phyloP scores from a whole-genome alignment of 2,329 filamentous ascomycete genomes.

The Hypomyces rosellus region DNA sequence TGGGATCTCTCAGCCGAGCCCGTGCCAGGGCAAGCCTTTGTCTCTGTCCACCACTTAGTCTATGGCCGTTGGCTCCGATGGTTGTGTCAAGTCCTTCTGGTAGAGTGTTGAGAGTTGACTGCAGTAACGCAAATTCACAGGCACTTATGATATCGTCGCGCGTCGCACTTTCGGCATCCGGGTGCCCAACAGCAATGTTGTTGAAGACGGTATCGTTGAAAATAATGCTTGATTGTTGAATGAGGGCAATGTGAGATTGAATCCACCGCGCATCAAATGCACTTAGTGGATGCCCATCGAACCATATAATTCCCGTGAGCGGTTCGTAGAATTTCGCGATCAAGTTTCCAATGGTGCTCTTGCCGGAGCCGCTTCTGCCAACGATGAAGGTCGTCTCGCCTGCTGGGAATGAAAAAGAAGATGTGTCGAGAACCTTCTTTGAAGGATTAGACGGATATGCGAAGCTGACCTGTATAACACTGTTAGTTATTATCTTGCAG shows the following conservation, averaged over 20 bases:
- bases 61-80: slow-evolving; percentile 62
- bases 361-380: slow-evolving; percentile 83
- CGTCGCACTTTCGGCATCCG: slow-evolving; percentile 40
- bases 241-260: slow-evolving; percentile 66
- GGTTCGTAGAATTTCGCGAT: slow-evolving; percentile 72
- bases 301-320: slow-evolving; percentile 53
- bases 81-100: slow-evolving; percentile 65
- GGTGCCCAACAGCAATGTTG: slow-evolving; percentile 70
- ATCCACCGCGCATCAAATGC: slow-evolving; percentile 65
- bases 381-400: slow-evolving; percentile 74
- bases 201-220: slow-evolving; percentile 74
- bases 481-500: slow-evolving; percentile 12
- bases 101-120: slow-evolving; percentile 59
- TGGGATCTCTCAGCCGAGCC: slow-evolving; percentile 68
- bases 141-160: slow-evolving; percentile 53
- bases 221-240: slow-evolving; percentile 75
- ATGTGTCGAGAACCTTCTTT: slow-evolving; percentile 51
- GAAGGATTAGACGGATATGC: slow-evolving; percentile 67
- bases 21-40: slow-evolving; percentile 78
- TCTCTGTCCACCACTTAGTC: slow-evolving; percentile 77
- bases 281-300: slow-evolving; percentile 61
- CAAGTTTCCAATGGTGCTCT: slow-evolving; percentile 80
- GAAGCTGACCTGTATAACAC: slow-evolving; percentile 59
- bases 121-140: slow-evolving; percentile 61
- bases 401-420: slow-evolving; percentile 63